Percentiles rank a stretch among this genome's conserved stretches.
These are phyloP conservation scores for Geotrichum europaeum DNA, from an alignment of 1,139 yeast species.

Conservation along the genomic window DNA sequence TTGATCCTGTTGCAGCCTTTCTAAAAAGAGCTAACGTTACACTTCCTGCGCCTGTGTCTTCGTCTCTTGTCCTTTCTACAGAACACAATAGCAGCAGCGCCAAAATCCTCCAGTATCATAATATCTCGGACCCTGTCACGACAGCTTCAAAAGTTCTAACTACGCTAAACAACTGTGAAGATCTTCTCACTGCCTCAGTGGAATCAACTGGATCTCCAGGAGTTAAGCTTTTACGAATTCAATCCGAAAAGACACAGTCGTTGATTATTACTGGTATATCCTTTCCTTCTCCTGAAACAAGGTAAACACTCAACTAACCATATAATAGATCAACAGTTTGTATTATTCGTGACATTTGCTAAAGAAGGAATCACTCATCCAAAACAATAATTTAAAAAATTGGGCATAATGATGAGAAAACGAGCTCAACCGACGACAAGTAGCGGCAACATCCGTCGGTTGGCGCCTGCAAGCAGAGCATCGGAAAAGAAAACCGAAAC, in stretches of 20 bases:
- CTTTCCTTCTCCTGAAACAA: background rate
- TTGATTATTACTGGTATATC: conserved; percentile 12
- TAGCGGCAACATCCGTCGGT: background rate
- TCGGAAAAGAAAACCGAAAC: conserved; percentile 1
- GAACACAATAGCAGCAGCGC: background rate
- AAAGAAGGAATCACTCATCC: background rate
- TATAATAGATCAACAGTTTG: conserved; percentile 1
- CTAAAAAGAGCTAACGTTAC: conserved; percentile 8
- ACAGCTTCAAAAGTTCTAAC: conserved; percentile 9
- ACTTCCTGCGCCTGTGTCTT: conserved; percentile 15
- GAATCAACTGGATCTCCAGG: background rate
- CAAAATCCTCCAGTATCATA: conserved; percentile 11
- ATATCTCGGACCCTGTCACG: conserved; percentile 13
- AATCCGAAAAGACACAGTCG: conserved; percentile 12
- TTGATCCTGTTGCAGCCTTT: conserved; percentile 10
- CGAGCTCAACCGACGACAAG: conserved; percentile 9
- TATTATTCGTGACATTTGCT: conserved; percentile 9
- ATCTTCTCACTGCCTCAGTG: conserved; percentile 3
- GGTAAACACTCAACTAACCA: background rate
- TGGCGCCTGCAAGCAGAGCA: background rate
- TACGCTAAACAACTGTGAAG: conserved; percentile 9
- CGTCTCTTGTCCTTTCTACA: conserved; percentile 9
- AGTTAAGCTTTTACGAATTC: conserved; percentile 13
- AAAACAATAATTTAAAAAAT: background rate
- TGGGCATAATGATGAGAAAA: background rate